Conservation (phyloP, 176 grass and related monocot genomes). For the Oryza glaberrima region DNA sequence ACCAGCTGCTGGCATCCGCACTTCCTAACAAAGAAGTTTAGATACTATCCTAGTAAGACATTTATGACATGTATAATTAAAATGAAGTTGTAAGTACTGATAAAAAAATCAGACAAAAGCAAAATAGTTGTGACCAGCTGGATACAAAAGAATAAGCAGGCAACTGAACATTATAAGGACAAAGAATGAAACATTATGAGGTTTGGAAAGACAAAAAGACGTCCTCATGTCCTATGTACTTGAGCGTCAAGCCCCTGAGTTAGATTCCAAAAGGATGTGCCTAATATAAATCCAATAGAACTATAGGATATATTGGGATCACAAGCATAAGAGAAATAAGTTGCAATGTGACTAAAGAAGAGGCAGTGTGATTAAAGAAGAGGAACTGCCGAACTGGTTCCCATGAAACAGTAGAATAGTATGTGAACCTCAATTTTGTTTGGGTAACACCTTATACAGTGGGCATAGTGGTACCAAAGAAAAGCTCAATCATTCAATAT, state of each 20-base stretch:
- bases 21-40: constrained; percentile 71
- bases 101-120: constrained; percentile 5
- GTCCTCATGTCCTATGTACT: background rate
- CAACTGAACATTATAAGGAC: background rate
- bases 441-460: background rate
- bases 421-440: background rate
- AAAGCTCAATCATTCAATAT: background rate
- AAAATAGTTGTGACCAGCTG: constrained; percentile 15
- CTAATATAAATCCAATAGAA: background rate
- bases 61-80: background rate
- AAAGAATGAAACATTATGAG: background rate
- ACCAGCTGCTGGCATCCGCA: constrained; percentile 89
- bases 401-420: background rate
- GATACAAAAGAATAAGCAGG: background rate
- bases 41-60: constrained; percentile 18
- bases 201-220: constrained; percentile 1
- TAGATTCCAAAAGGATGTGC: background rate
- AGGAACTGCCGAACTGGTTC: background rate
- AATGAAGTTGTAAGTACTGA: constrained; percentile 25
- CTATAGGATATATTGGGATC: background rate
- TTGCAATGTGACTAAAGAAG: background rate
- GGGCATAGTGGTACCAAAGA: constrained; percentile 12
- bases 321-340: background rate
- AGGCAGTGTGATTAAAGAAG: background rate
- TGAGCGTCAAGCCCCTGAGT: background rate